phyloP scores from a whole-genome alignment of 768 basidiomycete species.

The Mycena floridula region DNA sequence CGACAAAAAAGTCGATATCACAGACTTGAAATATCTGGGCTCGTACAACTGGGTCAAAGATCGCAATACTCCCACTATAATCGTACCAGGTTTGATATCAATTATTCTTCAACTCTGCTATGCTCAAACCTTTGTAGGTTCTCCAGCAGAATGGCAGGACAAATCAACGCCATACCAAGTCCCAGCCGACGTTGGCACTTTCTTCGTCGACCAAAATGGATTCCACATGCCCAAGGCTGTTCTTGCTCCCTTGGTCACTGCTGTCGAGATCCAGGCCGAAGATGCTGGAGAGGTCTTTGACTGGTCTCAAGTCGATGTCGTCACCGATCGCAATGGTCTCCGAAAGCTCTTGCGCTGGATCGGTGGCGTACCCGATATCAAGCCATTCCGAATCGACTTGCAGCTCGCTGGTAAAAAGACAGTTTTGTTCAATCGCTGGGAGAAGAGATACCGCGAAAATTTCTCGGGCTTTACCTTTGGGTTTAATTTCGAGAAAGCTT shows the following conservation, averaged over 20 bases:
- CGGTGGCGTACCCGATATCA: slow-evolving; percentile 4
- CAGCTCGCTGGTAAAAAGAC: slow-evolving; percentile 57
- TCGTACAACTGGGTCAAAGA: slow-evolving; percentile 53
- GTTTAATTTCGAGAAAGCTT: slow-evolving; percentile 53
- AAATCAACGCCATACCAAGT: slow-evolving; percentile 28
- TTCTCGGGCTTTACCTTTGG: slow-evolving; percentile 44
- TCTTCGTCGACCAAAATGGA: slow-evolving; percentile 37
- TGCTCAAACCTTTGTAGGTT: slow-evolving; percentile 25
- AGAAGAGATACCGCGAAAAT: slow-evolving; percentile 26
- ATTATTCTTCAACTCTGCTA: not conserved
- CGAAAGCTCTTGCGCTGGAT: slow-evolving; percentile 49
- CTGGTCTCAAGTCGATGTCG: slow-evolving; percentile 34
- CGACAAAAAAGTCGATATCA: slow-evolving; percentile 27
- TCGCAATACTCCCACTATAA: slow-evolving; percentile 36
- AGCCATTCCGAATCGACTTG: slow-evolving; percentile 59
- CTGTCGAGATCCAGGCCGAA: slow-evolving; percentile 29
- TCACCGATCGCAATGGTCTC: slow-evolving; percentile 49
- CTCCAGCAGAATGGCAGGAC: slow-evolving; percentile 43
- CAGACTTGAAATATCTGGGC: slow-evolving; percentile 35
- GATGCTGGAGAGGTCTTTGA: slow-evolving; percentile 16
- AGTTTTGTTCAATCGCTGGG: slow-evolving; percentile 58
- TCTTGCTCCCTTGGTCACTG: slow-evolving; percentile 41
- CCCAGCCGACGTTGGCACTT: slow-evolving; percentile 27
- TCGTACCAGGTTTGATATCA: slow-evolving; percentile 45
- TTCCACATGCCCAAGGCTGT: slow-evolving; percentile 25